Evolutionary conservation across 164 flowering plant genomes (phyloP), one percentile per base, ranked within the genome.

Genomic region (Annona cherimola): DNA sequence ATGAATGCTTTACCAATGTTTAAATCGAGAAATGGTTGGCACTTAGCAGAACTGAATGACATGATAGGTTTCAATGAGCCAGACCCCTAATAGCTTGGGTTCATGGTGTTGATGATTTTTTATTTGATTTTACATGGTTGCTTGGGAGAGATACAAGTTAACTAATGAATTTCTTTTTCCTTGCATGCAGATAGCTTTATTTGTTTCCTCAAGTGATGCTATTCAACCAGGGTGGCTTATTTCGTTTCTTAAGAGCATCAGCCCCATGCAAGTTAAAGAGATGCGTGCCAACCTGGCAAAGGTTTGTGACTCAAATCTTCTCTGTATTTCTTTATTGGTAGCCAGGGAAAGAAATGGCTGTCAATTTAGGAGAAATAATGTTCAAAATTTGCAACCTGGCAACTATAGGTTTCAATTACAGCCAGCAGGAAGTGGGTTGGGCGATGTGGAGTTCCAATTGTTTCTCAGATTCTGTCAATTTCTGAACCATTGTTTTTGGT

Each of bases 151-250:
- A 50, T 50, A 11, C 9, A 50, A 9, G 9, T 11, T 50, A 50
- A 50, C 57, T 16, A 50, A 7, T 9, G 57, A 50, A 50, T 50
- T 50, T 43, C 43, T 41, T 74, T 61, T 66, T 43, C n/a, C 12
- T 20, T 69, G 2, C 43, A 16, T 79, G 85, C 94, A 95, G 99
- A 90, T 95, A 67, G 94, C 84, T 74, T n/a, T 93, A 46, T 92
- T 95, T 83, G 96, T 93, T 75, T 91, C 98, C 74, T 92, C 99
- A 40, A 79, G 84, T 79, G 98, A 95, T 87, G 94, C 99, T 11
- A 5, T 86, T 43, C 84, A 87, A 76, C 86, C 94, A 61, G 96
- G 97, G 57, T 91, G 94, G 94, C 97, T 95, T 68, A 61, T 95
- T 40, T 75, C 76, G 67, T 87, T 70, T 76, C 85, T 95, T 60